These are phyloP conservation scores for Pleurotus tuoliensis DNA, from an alignment of 768 basidiomycete species.

Conservation along the genomic window DNA sequence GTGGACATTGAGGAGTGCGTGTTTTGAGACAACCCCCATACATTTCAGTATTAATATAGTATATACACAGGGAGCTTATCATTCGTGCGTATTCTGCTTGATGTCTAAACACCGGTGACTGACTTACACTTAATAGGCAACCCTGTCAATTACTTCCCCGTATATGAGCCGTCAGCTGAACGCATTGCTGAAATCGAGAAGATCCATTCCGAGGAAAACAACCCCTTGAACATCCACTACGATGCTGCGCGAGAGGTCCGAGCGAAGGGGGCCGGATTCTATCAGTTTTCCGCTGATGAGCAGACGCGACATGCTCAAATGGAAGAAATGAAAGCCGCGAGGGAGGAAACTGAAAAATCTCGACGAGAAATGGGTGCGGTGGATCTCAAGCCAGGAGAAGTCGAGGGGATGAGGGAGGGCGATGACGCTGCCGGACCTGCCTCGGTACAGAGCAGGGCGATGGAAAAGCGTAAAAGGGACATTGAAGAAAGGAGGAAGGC, in stretches of 20 bases:
- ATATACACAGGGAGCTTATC: slow-evolving; percentile 45
- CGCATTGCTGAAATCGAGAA: slow-evolving; percentile 71
- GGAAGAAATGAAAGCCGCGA: slow-evolving; percentile 68
- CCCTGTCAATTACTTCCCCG: slow-evolving; percentile 82
- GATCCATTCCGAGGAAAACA: slow-evolving; percentile 64
- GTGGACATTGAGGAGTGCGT: slow-evolving; percentile 57
- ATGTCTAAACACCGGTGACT: background rate
- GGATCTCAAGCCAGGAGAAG: slow-evolving; percentile 63
- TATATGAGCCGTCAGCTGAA: slow-evolving; percentile 82
- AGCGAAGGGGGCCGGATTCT: slow-evolving; percentile 86
- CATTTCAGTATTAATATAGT: slow-evolving; percentile 6
- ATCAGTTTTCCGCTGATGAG: slow-evolving; percentile 87
- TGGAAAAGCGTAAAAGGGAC: slow-evolving; percentile 73
- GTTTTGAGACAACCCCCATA: slow-evolving; percentile 11
- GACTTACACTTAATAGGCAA: slow-evolving; percentile 46
- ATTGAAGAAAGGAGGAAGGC: slow-evolving; percentile 61
- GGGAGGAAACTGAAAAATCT: slow-evolving; percentile 68
- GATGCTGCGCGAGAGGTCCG: slow-evolving; percentile 81
- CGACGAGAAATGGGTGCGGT: slow-evolving; percentile 58
- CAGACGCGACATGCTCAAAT: slow-evolving; percentile 74
- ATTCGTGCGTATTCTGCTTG: slow-evolving; percentile 39
- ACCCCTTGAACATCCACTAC: slow-evolving; percentile 74
- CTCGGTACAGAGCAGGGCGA: slow-evolving; percentile 44
- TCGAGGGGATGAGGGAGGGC: slow-evolving; percentile 65
- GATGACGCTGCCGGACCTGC: slow-evolving; percentile 20